Evolutionary conservation across 805 yeast genomes (phyloP), one percentile per base, ranked within the genome.

Genomic region (Candida broadrunensis): DNA sequence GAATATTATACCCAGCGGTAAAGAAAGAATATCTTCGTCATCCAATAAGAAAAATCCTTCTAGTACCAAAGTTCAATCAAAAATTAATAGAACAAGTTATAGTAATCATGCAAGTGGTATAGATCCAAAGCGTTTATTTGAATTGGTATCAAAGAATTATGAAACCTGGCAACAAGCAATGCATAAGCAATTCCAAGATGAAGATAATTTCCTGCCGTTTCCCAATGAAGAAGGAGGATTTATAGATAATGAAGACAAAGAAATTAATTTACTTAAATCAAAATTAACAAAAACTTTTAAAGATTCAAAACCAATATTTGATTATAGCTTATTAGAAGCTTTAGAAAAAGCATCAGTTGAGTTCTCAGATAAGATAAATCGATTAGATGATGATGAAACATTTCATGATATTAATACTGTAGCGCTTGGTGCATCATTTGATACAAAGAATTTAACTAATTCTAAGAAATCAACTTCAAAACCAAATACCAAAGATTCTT

Each of bases 161-260:
- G 67, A 65, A 25, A 49, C 56, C 11, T 68, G 73, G 73, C 69
- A 55, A 53, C 58, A 60, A 21, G 58, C 57, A 25, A 53, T 63
- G 47, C 56, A 52, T 39, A 50, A 49, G 29, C 60, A 52, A 38
- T 52, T 53, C 25, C 51, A 49, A 23, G 57, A 53, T 16, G 59
- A 53, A 19, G 62, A 52, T 14, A 41, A 50, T 30, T 61, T 46
- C 36, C 58, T 52, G 56, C 66, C 67, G 8, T 58, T 61, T 33
- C 67, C 66, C 7, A 39, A 39, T 4, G 65, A 55, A 29, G 49
- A 48, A 21, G 6, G 9, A 9, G 24, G 24, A 7, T 21, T 21
- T 21, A 21, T 21, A 21, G 11, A n/a, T 6, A 45, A 37, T 15
- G 20, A 29, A 20, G 17, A 21, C 6, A 32, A 19, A n/a, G n/a